phyloP scores from a whole-genome alignment of 2,329 filamentous ascomycete species.

The Sarocladium strictum region DNA sequence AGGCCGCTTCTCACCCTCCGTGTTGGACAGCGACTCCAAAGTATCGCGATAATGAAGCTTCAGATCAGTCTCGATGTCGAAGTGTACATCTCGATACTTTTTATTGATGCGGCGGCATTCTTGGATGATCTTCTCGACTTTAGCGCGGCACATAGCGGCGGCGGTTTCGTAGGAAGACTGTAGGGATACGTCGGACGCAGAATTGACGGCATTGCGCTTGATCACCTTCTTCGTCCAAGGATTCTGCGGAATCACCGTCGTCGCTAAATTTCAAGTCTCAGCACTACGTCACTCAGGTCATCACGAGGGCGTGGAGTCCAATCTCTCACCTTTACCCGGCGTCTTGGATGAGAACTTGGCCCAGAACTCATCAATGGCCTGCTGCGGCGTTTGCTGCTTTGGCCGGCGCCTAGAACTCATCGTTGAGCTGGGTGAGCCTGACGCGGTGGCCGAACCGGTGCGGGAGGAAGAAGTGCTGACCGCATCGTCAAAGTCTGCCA shows the following conservation, averaged over 20 bases:
- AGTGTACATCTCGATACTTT: conserved; percentile 81
- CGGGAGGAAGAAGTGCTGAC: background rate
- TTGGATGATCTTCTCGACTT: conserved; percentile 54
- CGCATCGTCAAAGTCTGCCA: background rate
- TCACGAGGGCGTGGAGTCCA: too few species aligned
- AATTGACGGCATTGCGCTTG: conserved; percentile 43
- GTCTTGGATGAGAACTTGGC: conserved; percentile 62
- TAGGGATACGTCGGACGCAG: conserved; percentile 46
- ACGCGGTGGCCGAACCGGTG: background rate
- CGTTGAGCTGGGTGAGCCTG: background rate
- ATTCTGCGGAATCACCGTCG: conserved; percentile 64
- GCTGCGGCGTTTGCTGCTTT: conserved; percentile 58
- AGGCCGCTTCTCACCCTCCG: conserved; percentile 15
- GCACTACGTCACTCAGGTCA: too few species aligned
- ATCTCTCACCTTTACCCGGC: conserved; percentile 56
- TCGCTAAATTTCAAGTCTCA: too few species aligned
- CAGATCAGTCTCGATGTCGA: conserved; percentile 75
- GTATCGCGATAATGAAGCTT: conserved; percentile 51
- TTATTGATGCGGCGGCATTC: conserved; percentile 73
- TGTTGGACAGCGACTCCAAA: conserved; percentile 38
- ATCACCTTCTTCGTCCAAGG: conserved; percentile 56
- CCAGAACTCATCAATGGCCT: conserved; percentile 68
- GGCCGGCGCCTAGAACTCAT: background rate
- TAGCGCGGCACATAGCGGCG: conserved; percentile 59
- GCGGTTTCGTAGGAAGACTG: conserved; percentile 69